Percentiles rank a stretch among this genome's conserved stretches.
These are phyloP conservation scores for Mucor lusitanicus DNA, from an alignment of 371 early-diverging fungal species.

Conservation along the genomic window DNA sequence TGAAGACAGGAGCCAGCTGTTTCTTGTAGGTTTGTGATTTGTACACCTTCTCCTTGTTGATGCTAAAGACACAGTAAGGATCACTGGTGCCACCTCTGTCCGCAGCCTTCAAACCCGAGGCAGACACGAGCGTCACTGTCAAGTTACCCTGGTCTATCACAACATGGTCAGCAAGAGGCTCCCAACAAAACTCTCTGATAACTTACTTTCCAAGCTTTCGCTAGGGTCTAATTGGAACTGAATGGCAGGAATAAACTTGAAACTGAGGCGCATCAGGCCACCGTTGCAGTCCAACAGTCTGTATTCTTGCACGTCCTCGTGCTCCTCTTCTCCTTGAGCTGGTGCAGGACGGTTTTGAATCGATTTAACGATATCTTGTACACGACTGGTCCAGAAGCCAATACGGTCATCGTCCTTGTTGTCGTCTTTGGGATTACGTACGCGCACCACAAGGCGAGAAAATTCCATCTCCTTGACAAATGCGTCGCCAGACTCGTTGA, in stretches of 20 bases:
- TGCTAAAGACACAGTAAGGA: conserved; percentile 68
- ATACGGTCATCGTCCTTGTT: conserved; percentile 15
- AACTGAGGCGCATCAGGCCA: conserved; percentile 23
- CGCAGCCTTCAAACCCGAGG: conserved; percentile 38
- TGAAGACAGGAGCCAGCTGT: conserved; percentile 75
- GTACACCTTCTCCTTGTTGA: conserved; percentile 74
- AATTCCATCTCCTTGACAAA: conserved; percentile 42
- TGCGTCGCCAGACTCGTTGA: conserved; percentile 35
- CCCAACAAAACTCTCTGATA: not conserved
- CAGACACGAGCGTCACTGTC: conserved; percentile 31
- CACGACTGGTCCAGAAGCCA: conserved; percentile 23
- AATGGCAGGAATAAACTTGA: conserved; percentile 30
- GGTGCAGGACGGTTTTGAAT: conserved; percentile 7
- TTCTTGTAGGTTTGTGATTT: conserved; percentile 77
- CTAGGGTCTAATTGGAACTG: conserved; percentile 31
- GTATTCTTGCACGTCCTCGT: conserved; percentile 5
- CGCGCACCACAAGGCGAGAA: conserved; percentile 24
- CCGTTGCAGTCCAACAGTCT: conserved; percentile 15
- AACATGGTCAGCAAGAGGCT: not conserved
- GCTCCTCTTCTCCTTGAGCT: not conserved
- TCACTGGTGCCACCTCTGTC: conserved; percentile 68
- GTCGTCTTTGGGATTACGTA: conserved; percentile 22
- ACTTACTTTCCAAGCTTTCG: conserved; percentile 42
- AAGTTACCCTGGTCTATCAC: conserved; percentile 34
- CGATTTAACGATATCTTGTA: conserved; percentile 20